Evolutionary conservation across 371 early-diverging fungal genomes (phyloP).

Genomic region (Rozella allomycis): DNA sequence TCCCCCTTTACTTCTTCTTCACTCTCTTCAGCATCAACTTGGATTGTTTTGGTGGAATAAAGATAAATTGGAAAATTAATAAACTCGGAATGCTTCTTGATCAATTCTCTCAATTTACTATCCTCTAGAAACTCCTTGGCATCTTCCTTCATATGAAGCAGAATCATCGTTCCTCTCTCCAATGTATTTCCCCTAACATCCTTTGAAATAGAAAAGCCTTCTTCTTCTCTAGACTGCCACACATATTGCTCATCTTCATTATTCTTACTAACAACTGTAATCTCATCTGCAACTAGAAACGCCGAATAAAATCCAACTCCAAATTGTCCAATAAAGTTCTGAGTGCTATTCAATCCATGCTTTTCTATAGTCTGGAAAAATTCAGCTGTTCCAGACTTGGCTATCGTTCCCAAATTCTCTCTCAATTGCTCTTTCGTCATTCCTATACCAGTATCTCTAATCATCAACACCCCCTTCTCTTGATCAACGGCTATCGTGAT

Average conservation of each 20-base stretch:
- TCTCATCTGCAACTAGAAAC: conserved; percentile 81
- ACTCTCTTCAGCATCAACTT: conserved; percentile 8
- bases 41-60: conserved; percentile 27
- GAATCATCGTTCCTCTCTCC: conserved; percentile 66
- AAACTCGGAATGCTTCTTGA: conserved; percentile 71
- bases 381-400: conserved; percentile 43
- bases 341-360: conserved; percentile 16
- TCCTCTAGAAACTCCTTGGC: conserved; percentile 57
- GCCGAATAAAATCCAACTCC: conserved; percentile 94
- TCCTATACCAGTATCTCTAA: conserved; percentile 84
- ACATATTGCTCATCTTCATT: conserved; percentile 58
- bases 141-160: conserved; percentile 66
- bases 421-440: conserved; percentile 81
- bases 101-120: conserved; percentile 32
- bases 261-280: conserved; percentile 76
- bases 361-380: conserved; percentile 45
- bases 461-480: conserved; percentile 40
- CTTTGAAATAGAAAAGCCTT: conserved; percentile 35
- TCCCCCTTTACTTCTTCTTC: conserved; percentile 22
- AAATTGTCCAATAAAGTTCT: conserved; percentile 87
- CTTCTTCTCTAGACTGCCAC: conserved; percentile 49
- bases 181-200: conserved; percentile 59
- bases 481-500: conserved; percentile 50
- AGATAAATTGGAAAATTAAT: conserved; percentile 82
- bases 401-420: conserved; percentile 85